Evolutionary conservation across 2,329 filamentous ascomycete genomes (phyloP).

Genomic region (Xylaria sp.): DNA sequence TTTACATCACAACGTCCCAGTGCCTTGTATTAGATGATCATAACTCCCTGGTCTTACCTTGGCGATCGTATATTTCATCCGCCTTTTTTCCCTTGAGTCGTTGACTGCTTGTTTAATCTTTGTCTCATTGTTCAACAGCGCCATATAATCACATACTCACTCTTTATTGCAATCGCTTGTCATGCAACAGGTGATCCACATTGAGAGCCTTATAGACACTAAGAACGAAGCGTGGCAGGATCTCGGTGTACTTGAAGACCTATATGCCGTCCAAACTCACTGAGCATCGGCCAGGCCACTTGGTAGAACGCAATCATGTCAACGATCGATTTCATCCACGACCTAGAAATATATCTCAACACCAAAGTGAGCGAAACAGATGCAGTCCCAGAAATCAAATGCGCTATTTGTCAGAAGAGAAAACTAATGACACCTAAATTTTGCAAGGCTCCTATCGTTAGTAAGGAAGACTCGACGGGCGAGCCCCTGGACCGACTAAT

Average conservation of each 20-base stretch:
- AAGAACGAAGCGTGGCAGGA: not conserved
- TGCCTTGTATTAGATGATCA: not conserved
- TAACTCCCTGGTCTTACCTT: not conserved
- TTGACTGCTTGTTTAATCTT: not conserved
- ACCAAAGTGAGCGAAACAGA: constrained; percentile 15
- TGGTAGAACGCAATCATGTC: not conserved
- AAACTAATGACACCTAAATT: constrained; percentile 32
- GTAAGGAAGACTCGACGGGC: not conserved
- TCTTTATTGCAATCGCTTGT: not conserved
- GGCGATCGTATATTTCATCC: not conserved
- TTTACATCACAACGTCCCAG: not conserved
- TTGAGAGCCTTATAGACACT: not conserved
- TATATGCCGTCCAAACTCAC: not conserved
- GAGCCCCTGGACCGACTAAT: constrained; percentile 11
- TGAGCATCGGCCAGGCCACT: not conserved
- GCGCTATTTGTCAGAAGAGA: constrained; percentile 28
- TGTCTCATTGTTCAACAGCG: not conserved
- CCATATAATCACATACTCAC: not conserved
- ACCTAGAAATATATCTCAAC: constrained; percentile 33
- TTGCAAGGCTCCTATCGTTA: constrained; percentile 15
- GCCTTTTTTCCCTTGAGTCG: not conserved
- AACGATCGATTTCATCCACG: constrained; percentile 33
- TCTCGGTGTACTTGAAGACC: not conserved
- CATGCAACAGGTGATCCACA: not conserved
- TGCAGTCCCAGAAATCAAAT: constrained; percentile 25